Evolutionary conservation across 306 rosid species (phyloP), one percentile per base, ranked within the genome.

Genomic region (Albizia julibrissin): DNA sequence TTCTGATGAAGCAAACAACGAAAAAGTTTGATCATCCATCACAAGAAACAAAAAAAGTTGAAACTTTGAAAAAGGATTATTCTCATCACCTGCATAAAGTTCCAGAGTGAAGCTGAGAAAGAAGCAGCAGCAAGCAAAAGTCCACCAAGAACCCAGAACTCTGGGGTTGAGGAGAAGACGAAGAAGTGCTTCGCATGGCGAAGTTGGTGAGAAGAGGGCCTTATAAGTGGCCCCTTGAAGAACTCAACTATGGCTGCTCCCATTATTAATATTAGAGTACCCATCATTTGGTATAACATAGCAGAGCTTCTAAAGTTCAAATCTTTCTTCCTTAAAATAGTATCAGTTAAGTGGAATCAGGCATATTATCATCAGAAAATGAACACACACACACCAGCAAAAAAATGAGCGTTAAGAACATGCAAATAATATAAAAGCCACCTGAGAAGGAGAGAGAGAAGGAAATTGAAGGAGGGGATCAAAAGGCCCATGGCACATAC

Each of bases 131-230:
- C 92, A 62, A 91, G 87, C 67, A 92, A 82, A 82, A 87, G 44
- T 61, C 98, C 98, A 81, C 97, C 97, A 52, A 90, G 83, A 84
- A 81, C 50, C 97, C 97, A 94, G 71, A 86, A 88, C 16, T 92
- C 97, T 1, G 92, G 89, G 13, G 83, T 69, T 56, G 94, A 86
- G 26, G 95, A 88, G 89, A 90, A 90, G 27, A 90, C 75, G 21
- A 90, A 75, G 70, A 81, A 80, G 75, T 81, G 86, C 37, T 87
- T 86, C 49, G 79, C 68, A 56, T 64, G 74, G 47, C 65, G 72
- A 73, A 88, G 87, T 64, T 82, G 14, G 78, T 78, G 89, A 40
- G 94, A 85, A 62, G 93, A 86, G 24, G 76, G 85, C 72, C 89
- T 75, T 44, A 91, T 72, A 1, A 86, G 88, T 64, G 92, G 90